These are phyloP conservation scores for Cucurbita maxima DNA, from an alignment of 306 rosid species.

Conservation along the genomic window DNA sequence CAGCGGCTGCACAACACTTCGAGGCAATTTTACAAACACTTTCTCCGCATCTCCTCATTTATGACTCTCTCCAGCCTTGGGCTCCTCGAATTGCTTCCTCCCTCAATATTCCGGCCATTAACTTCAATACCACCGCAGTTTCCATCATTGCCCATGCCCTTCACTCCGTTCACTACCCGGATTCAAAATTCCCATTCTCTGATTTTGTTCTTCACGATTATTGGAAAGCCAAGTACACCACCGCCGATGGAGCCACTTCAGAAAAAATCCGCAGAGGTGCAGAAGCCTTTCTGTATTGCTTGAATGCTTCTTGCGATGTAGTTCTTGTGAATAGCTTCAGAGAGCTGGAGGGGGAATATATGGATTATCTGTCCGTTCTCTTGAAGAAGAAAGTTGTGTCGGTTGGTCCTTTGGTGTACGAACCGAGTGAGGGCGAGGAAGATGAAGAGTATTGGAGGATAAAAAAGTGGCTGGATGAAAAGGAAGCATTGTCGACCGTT, in stretches of 20 bases:
- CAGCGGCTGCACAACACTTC: slow-evolving; percentile 9
- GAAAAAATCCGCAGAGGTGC: not conserved
- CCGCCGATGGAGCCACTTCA: not conserved
- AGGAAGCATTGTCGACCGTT: slow-evolving; percentile 7
- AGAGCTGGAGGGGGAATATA: slow-evolving; percentile 9
- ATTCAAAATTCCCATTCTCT: not conserved
- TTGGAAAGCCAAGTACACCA: not conserved
- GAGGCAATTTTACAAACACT: slow-evolving; percentile 7
- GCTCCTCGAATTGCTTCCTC: slow-evolving; percentile 12
- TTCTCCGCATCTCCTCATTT: slow-evolving; percentile 14
- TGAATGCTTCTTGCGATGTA: not conserved
- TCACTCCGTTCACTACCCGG: not conserved
- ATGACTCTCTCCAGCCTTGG: slow-evolving; percentile 20
- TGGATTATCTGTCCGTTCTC: slow-evolving; percentile 5
- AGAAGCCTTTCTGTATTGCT: not conserved
- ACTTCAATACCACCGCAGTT: not conserved
- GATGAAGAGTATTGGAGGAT: not conserved
- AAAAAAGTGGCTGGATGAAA: not conserved
- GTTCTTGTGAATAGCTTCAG: not conserved
- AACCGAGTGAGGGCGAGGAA: not conserved
- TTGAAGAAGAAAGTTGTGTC: slow-evolving; percentile 8
- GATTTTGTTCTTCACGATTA: not conserved
- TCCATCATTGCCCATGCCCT: not conserved
- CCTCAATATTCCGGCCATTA: slow-evolving; percentile 10
- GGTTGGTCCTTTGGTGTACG: slow-evolving; percentile 9